These are phyloP conservation scores for Rosa rugosa DNA, from an alignment of 306 rosid species.

Conservation along the genomic window DNA sequence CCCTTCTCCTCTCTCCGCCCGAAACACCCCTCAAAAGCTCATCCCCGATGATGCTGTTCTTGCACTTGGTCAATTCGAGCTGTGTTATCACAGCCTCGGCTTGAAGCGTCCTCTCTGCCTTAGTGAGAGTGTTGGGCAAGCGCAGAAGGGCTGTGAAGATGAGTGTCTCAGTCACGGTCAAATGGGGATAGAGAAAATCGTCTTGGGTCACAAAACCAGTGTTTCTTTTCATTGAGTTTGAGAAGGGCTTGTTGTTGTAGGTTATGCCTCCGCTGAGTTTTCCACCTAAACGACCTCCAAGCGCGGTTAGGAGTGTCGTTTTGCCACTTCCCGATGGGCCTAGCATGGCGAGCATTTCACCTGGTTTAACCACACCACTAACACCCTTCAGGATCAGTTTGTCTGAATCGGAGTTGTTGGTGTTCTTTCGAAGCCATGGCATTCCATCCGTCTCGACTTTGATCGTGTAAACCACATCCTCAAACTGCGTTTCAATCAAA, in stretches of 20 bases:
- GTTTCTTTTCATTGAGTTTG: constrained; percentile 52
- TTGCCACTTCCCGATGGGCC: constrained; percentile 95
- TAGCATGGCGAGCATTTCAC: constrained; percentile 75
- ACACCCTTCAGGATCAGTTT: constrained; percentile 56
- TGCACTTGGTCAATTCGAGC: constrained; percentile 61
- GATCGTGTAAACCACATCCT: constrained; percentile 52
- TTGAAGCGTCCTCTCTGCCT: constrained; percentile 34
- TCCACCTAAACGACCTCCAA: constrained; percentile 64
- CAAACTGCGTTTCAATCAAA: constrained; percentile 39
- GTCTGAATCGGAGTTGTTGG: constrained; percentile 27
- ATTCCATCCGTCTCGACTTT: constrained; percentile 28
- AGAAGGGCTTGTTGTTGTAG: constrained; percentile 44
- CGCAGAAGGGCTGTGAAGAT: constrained; percentile 73
- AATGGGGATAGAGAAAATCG: constrained; percentile 62
- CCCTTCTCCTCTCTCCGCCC: constrained; percentile 83
- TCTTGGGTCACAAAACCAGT: constrained; percentile 78
- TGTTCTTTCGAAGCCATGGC: constrained; percentile 22
- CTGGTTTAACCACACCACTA: constrained; percentile 59
- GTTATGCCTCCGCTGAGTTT: constrained; percentile 40
- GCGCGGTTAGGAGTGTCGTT: constrained; percentile 68
- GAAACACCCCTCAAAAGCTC: constrained; percentile 56
- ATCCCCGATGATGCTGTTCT: constrained; percentile 52
- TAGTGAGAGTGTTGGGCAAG: constrained; percentile 44
- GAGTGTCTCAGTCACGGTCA: constrained; percentile 67
- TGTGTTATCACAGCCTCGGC: constrained; percentile 52